These are phyloP conservation scores for Malus hybrid DNA, from an alignment of 331 rosid species.

Conservation along the genomic window DNA sequence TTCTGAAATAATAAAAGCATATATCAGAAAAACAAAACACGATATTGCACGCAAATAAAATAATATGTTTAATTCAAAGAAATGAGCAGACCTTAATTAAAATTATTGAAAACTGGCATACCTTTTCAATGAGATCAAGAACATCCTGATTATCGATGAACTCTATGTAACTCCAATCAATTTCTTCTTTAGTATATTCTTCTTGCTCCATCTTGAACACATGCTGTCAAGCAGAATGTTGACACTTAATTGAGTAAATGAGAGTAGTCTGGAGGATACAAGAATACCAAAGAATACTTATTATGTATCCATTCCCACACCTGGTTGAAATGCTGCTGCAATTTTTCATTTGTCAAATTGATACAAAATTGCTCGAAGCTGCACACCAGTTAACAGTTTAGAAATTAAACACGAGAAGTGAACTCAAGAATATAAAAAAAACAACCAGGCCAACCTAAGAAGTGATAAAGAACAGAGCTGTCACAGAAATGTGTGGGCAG, in stretches of 20 bases:
- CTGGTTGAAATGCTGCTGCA: constrained; percentile 97
- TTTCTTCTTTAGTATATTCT: constrained; percentile 85
- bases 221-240: constrained; percentile 45
- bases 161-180: constrained; percentile 89
- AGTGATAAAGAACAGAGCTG: background rate
- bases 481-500: background rate
- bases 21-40: constrained; percentile 20
- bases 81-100: background rate
- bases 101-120: constrained; percentile 18
- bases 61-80: background rate
- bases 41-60: background rate
- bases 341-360: constrained; percentile 90
- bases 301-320: constrained; percentile 26
- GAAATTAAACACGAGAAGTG: constrained; percentile 14
- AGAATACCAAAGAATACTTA: constrained; percentile 9
- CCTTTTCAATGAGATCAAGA: constrained; percentile 90
- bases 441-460: background rate
- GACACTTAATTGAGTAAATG: constrained; percentile 7
- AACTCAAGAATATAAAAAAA: background rate
- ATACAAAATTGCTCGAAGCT: constrained; percentile 95
- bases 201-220: constrained; percentile 99
- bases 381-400: constrained; percentile 23
- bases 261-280: constrained; percentile 13
- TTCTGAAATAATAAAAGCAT: constrained; percentile 48
- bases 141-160: constrained; percentile 83